Evolutionary conservation across 257 asterid genomes (phyloP).

Genomic region (Gentiana dahurica): DNA sequence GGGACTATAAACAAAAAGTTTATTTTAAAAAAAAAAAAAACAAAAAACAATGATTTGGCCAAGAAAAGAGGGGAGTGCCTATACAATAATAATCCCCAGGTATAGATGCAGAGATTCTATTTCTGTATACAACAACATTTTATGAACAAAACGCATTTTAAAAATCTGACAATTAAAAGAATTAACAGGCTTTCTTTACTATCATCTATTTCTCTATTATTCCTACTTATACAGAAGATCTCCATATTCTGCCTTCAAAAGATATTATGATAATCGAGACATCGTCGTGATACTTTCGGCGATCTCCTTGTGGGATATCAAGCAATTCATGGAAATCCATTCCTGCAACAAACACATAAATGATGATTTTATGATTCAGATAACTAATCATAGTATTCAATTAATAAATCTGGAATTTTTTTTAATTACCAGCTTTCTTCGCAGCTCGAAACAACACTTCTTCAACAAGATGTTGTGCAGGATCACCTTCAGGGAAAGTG

Average conservation of each 20-base stretch:
- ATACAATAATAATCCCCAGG: slow-evolving; percentile 17
- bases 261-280: slow-evolving; percentile 84
- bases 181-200: slow-evolving; percentile 11
- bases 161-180: slow-evolving; percentile 13
- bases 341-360: slow-evolving; percentile 31
- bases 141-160: slow-evolving; percentile 17
- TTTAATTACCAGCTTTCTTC: slow-evolving; percentile 69
- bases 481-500: slow-evolving; percentile 91
- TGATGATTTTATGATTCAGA: not conserved
- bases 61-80: slow-evolving; percentile 6
- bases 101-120: slow-evolving; percentile 15
- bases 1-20: no score
- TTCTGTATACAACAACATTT: slow-evolving; percentile 12
- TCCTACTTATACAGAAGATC: slow-evolving; percentile 49
- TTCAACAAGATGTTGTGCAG: slow-evolving; percentile 94
- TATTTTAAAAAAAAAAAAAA: no score
- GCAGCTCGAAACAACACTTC: slow-evolving; percentile 96
- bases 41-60: not conserved
- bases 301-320: slow-evolving; percentile 88
- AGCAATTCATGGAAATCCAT: slow-evolving; percentile 76
- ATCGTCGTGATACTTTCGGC: slow-evolving; percentile 82
- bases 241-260: slow-evolving; percentile 94
- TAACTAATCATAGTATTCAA: not conserved
- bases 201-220: slow-evolving; percentile 8
- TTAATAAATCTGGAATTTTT: not conserved